Percentiles rank a stretch among this genome's conserved stretches.
Conservation (phyloP, 1,284 basidiomycete species). For the Puccinia novopanici region DNA sequence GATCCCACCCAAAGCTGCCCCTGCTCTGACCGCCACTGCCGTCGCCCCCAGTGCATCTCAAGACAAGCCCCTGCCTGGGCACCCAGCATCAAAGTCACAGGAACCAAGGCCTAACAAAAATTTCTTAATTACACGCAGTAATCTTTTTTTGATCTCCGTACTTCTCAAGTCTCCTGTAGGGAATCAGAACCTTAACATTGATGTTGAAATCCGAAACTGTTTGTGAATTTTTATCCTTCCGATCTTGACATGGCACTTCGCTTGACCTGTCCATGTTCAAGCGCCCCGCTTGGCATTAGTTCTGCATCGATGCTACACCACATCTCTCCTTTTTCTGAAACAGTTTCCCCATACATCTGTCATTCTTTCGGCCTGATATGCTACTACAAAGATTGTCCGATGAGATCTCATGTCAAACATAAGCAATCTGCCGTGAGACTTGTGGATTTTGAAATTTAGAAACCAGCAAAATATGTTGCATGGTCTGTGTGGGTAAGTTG, state of each 20-base stretch:
- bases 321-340: not conserved
- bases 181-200: not conserved
- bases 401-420: no score
- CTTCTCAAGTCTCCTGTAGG: not conserved
- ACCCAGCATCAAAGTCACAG: slow-evolving; percentile 21
- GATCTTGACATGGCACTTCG: not conserved
- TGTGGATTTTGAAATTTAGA: no score
- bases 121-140: not conserved
- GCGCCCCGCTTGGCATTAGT: not conserved
- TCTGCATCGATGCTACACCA: not conserved
- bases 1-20: slow-evolving; percentile 30
- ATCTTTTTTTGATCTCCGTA: not conserved
- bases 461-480: no score
- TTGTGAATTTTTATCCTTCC: not conserved
- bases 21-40: not conserved
- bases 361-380: no score
- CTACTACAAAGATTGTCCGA: no score
- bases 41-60: not conserved
- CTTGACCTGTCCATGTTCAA: not conserved
- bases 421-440: no score
- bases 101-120: not conserved
- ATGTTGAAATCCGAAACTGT: not conserved
- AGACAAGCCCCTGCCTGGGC: slow-evolving; percentile 40
- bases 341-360: no score
- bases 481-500: no score